Conservation (phyloP, 2,329 filamentous ascomycete genomes). For the Lasiodiplodia gonubiensis region DNA sequence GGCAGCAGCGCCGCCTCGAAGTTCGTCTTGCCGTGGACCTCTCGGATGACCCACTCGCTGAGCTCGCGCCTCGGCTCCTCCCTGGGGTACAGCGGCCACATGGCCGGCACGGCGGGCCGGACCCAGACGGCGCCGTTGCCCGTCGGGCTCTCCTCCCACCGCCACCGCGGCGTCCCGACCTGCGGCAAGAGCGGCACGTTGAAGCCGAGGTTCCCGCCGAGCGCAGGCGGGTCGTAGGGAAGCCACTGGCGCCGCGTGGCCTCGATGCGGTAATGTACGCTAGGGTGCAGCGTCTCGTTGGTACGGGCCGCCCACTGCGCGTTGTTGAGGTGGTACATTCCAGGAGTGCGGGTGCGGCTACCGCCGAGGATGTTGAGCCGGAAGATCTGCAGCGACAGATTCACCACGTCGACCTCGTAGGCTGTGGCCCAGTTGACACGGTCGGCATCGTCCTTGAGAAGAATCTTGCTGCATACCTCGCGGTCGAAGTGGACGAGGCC, state of each 20-base stretch:
- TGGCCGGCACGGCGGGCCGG: neutral
- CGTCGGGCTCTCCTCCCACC: neutral
- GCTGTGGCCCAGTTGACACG: slow-evolving; percentile 8
- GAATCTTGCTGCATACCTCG: neutral
- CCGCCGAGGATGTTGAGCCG: neutral
- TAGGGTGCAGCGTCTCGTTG: slow-evolving; percentile 21
- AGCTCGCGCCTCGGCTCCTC: neutral
- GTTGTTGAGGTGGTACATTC: neutral
- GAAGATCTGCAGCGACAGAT: neutral
- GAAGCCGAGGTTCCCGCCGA: neutral
- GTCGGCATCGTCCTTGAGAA: neutral
- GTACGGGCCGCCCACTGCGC: slow-evolving; percentile 9
- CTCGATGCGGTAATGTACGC: slow-evolving; percentile 1
- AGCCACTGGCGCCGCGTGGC: neutral
- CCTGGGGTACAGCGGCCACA: neutral
- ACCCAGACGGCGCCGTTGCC: slow-evolving; percentile 14
- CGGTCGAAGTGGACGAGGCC: slow-evolving; percentile 8
- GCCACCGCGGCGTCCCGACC: neutral
- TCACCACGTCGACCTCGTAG: neutral
- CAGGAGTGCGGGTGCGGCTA: neutral
- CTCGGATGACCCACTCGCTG: slow-evolving; percentile 20
- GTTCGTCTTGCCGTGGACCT: slow-evolving; percentile 7
- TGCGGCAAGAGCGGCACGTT: neutral
- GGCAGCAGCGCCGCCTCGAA: slow-evolving; percentile 17
- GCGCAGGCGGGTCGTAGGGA: neutral